Conservation (phyloP, 164 flowering plant genomes). For the Umbilicus rupestris region DNA sequence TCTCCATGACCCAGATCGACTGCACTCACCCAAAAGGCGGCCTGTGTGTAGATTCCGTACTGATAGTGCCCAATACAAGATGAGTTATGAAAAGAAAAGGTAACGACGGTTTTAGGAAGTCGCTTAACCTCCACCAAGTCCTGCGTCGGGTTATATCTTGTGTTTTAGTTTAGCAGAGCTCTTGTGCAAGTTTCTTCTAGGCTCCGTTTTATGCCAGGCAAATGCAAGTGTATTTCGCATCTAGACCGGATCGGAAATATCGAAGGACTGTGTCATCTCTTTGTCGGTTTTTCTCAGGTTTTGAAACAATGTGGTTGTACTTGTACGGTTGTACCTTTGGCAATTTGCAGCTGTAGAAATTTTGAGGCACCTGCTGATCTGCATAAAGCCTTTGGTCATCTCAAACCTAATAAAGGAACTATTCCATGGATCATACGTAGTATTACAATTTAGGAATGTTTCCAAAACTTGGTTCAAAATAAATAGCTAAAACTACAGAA, state of each 20-base stretch:
- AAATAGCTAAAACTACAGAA: no score
- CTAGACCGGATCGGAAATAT: background rate
- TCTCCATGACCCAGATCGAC: constrained; percentile 78
- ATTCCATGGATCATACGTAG: no score
- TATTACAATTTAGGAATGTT: no score
- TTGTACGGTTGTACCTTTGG: no score
- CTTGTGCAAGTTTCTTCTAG: background rate
- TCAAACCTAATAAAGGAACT: no score
- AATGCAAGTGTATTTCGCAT: background rate
- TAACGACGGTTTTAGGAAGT: background rate
- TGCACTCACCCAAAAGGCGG: constrained; percentile 95
- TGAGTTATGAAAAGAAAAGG: background rate
- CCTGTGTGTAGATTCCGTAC: constrained; percentile 66
- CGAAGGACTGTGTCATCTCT: no score
- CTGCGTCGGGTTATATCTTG: background rate
- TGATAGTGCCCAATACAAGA: constrained; percentile 33
- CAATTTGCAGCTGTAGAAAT: no score
- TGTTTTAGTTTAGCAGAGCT: background rate
- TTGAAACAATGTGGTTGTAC: no score
- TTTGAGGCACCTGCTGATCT: no score
- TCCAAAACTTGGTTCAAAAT: no score
- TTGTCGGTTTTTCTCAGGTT: no score
- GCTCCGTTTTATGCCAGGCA: background rate
- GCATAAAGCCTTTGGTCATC: no score
- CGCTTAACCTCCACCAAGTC: background rate